These are phyloP conservation scores for Mimosa bimucronata DNA, from an alignment of 306 rosid genomes.

Conservation along the genomic window DNA sequence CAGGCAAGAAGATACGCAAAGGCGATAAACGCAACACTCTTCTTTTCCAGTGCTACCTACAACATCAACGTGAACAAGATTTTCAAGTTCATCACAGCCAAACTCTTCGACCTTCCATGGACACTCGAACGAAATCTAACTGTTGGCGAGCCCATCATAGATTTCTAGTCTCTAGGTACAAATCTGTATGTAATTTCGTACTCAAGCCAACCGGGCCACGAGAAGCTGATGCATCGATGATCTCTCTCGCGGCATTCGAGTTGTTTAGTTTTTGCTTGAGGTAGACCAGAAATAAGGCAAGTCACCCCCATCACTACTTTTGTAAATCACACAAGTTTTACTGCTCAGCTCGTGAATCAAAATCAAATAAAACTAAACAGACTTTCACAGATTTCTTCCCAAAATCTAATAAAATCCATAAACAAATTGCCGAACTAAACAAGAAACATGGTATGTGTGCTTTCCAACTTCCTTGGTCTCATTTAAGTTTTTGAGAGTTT, in stretches of 20 bases:
- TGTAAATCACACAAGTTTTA: background rate
- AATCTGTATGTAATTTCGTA: background rate
- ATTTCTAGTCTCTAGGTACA: conserved; percentile 56
- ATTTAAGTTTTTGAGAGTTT: background rate
- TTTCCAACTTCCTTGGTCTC: background rate
- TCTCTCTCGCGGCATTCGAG: conserved; percentile 45
- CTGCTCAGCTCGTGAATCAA: conserved; percentile 25
- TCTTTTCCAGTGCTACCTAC: conserved; percentile 94
- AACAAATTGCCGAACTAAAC: background rate
- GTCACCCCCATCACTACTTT: conserved; percentile 27
- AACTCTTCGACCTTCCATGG: conserved; percentile 93
- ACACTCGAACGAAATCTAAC: conserved; percentile 85
- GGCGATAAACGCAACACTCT: conserved; percentile 84
- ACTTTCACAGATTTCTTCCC: too few relatives aligned
- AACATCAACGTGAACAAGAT: conserved; percentile 94
- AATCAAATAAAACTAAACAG: background rate
- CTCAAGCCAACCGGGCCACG: conserved; percentile 45
- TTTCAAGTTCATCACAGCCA: conserved; percentile 97
- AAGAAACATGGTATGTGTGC: background rate
- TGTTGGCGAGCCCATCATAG: conserved; percentile 93
- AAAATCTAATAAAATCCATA: background rate
- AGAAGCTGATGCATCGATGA: background rate
- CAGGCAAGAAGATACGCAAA: conserved; percentile 94
- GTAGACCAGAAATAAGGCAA: background rate
- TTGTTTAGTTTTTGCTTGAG: conserved; percentile 42